Evolutionary conservation across 331 rosid genomes (phyloP), one percentile per base, ranked within the genome.

Genomic region (Phaseolus coccineus): DNA sequence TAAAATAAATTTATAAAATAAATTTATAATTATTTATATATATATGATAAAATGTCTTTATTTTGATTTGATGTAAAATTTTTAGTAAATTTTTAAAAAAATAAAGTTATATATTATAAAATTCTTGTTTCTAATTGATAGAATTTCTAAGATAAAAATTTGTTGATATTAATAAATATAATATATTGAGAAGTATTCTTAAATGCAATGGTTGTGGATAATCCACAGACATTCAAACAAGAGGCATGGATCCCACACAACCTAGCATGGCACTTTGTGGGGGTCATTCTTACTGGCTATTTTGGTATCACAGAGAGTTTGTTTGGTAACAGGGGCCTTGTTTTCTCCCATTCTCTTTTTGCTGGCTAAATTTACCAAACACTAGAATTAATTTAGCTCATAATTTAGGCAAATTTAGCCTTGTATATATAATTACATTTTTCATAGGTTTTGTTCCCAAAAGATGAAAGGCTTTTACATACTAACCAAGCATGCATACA

Each of bases 181-280:
- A 4, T 9, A 11, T 6, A 8, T 3, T 11, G 77, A 72, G 53
- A 33, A 16, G 10, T 14, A 56, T 73, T 69, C 56, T 57, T 56
- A 56, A 73, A 70, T 55, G 22, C 42, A 47, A 19, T 31, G 62
- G 61, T 12, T 28, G 3, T 48, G 63, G 33, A 63, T 48, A 35
- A 48, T 47, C 72, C 80, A 76, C 27, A 19, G 13, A 62, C 14
- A 61, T 44, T 44, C 22, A 7, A 46, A 44, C 39, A 57, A 40
- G 30, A 42, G 47, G 46, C 28, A 27, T 74, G 79, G 69, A 74
- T 16, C 69, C 69, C 70, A 40, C 79, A 59, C 53, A 22, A 39
- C 72, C 72, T 42, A 9, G 47, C 11, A 61, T 75, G 46, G 44
- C 69, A 59, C 52, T 44, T 74, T 61, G 24, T 74, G 69, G 68